These are phyloP conservation scores for Phytophthora hibernalis DNA, from an alignment of 352 stramenopile species.

Conservation along the genomic window DNA sequence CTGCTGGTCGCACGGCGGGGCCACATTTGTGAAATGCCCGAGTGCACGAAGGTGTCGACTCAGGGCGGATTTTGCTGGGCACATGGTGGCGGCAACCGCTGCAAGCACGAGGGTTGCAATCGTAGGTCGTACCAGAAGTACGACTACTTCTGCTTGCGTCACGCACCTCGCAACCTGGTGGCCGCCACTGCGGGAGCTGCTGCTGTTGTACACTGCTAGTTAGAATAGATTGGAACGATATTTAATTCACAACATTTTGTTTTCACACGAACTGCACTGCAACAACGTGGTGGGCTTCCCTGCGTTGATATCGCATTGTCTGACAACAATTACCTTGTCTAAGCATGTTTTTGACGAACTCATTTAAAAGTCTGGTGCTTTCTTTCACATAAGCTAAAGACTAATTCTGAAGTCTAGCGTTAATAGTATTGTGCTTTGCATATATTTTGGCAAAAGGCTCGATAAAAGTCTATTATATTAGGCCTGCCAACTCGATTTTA, in stretches of 20 bases:
- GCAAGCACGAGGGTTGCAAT: slow-evolving; percentile 62
- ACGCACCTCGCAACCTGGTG: slow-evolving; percentile 34
- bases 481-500: no score
- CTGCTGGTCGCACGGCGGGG: slow-evolving; percentile 76
- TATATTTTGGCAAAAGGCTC: no score
- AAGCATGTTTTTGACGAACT: no score
- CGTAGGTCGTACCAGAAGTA: slow-evolving; percentile 75
- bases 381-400: no score
- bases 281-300: not conserved
- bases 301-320: not conserved
- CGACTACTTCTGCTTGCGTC: slow-evolving; percentile 66
- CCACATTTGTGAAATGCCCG: slow-evolving; percentile 56
- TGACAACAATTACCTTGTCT: no score
- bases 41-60: slow-evolving; percentile 70
- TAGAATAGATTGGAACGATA: slow-evolving; percentile 23
- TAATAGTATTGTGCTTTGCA: no score
- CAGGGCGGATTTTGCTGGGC: slow-evolving; percentile 79
- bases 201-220: slow-evolving; percentile 3
- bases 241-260: slow-evolving; percentile 20
- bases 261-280: not conserved
- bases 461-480: no score
- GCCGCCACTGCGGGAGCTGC: not conserved
- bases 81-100: slow-evolving; percentile 73
- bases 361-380: no score
- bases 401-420: no score